These are phyloP conservation scores for Aurifilum marmelostoma DNA, from an alignment of 2,329 filamentous ascomycete species.

Conservation along the genomic window DNA sequence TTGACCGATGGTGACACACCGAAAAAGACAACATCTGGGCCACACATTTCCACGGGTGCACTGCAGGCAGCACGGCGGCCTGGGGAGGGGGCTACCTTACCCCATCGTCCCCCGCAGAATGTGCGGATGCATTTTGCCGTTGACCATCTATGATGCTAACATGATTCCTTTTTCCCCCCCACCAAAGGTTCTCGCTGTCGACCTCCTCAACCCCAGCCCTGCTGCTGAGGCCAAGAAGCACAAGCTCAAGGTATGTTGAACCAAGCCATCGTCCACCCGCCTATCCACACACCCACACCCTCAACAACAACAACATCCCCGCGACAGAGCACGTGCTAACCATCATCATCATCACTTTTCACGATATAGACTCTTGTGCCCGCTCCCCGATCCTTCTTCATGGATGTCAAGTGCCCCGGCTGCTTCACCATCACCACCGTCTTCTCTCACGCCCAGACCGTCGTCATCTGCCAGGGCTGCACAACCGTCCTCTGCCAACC, in stretches of 20 bases:
- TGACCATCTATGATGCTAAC: constrained; percentile 48
- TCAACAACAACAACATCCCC: too few species aligned
- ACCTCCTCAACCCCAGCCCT: constrained; percentile 98
- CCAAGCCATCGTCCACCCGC: not conserved
- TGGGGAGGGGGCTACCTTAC: not conserved
- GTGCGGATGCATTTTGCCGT: constrained; percentile 11
- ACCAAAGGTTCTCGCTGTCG: constrained; percentile 96
- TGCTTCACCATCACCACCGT: constrained; percentile 99
- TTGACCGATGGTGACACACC: not conserved
- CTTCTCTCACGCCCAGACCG: constrained; percentile 99
- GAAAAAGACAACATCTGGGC: constrained; percentile 25
- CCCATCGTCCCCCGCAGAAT: not conserved
- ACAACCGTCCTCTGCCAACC: constrained; percentile 99
- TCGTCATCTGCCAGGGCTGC: constrained; percentile 99
- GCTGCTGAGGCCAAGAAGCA: constrained; percentile 99
- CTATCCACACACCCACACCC: not conserved
- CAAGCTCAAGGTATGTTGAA: constrained; percentile 94
- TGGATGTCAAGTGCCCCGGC: constrained; percentile 99
- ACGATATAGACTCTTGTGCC: constrained; percentile 80
- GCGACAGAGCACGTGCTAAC: constrained; percentile 9
- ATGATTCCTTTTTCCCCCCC: constrained; percentile 35
- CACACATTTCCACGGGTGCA: not conserved
- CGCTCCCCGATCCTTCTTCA: constrained; percentile 98
- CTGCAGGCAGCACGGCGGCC: not conserved
- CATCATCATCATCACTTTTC: not conserved